Conservation (phyloP, 2,329 filamentous ascomycete species). For the Trichocomaceae sp. region DNA sequence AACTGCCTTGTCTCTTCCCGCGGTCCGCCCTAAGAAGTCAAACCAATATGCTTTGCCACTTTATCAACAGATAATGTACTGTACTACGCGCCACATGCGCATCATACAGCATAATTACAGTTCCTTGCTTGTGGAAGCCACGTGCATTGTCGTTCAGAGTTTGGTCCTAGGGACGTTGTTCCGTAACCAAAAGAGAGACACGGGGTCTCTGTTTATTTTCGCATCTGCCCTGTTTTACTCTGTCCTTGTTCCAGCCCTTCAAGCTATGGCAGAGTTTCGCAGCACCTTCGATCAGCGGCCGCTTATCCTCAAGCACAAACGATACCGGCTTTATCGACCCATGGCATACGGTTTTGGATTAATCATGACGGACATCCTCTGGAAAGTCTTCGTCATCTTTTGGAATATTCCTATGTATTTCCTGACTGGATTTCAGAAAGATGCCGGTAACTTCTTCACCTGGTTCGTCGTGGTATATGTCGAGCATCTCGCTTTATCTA, state of each 20-base stretch:
- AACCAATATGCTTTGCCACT: constrained; percentile 1
- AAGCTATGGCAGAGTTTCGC: constrained; percentile 13
- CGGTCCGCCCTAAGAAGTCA: not conserved
- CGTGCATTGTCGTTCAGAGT: constrained; percentile 12
- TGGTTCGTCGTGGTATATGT: constrained; percentile 53
- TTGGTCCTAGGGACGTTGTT: constrained; percentile 17
- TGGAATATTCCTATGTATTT: constrained; percentile 71
- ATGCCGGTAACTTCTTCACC: constrained; percentile 65
- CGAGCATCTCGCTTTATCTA: constrained; percentile 55
- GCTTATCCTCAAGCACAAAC: constrained; percentile 15
- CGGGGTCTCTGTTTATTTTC: constrained; percentile 10
- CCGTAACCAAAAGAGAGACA: constrained; percentile 8
- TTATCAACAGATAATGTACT: not conserved
- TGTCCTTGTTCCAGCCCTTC: constrained; percentile 13
- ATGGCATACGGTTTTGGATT: constrained; percentile 75
- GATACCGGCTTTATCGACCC: constrained; percentile 52
- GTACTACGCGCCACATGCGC: not conserved
- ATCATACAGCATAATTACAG: not conserved
- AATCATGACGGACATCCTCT: constrained; percentile 67
- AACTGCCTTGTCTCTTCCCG: not conserved
- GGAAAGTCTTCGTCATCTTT: constrained; percentile 61
- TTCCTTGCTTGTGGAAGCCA: not conserved
- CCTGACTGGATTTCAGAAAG: constrained; percentile 59
- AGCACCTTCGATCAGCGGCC: constrained; percentile 15
- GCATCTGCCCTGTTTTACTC: constrained; percentile 15